A percentile compares a stretch with the other conserved stretches of the same genome.
These are phyloP conservation scores for Astrocystis sublimbata DNA, from an alignment of 495 filamentous ascomycete species.

Conservation along the genomic window DNA sequence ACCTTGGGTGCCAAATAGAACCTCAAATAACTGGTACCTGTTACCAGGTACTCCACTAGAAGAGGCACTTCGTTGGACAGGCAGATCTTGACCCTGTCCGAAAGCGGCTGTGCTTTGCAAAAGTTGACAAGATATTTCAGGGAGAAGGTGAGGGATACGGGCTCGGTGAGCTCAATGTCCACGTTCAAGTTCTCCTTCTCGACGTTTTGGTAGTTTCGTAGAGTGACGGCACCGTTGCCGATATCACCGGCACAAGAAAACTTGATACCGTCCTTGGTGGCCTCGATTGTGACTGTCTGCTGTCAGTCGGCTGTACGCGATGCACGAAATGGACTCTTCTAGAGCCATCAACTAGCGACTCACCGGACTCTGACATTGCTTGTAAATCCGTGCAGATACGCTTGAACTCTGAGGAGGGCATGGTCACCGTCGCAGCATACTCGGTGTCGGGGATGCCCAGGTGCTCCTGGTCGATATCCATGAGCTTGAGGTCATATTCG, in stretches of 20 bases:
- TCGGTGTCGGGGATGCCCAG: conserved; percentile 98
- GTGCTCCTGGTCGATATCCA: conserved; percentile 99
- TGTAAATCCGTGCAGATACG: conserved; percentile 91
- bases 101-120: conserved; percentile 93
- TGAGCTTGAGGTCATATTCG: conserved; percentile 99
- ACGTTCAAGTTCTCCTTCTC: conserved; percentile 88
- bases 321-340: background rate
- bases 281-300: conserved; percentile 83
- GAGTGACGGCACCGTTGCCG: conserved; percentile 87
- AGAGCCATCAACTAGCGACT: conserved; percentile 26
- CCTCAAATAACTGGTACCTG: conserved; percentile 81
- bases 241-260: conserved; percentile 95
- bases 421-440: conserved; percentile 85
- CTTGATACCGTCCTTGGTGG: conserved; percentile 94
- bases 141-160: conserved; percentile 94
- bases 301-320: background rate
- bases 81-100: conserved; percentile 80
- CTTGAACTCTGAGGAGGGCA: conserved; percentile 91
- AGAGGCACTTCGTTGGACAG: conserved; percentile 96
- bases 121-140: conserved; percentile 99
- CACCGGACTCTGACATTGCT: conserved; percentile 91
- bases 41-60: conserved; percentile 85
- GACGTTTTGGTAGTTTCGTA: conserved; percentile 84
- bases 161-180: conserved; percentile 86
- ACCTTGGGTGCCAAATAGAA: conserved; percentile 99